Evolutionary conservation across 73 alveolate species (phyloP), one percentile per base, ranked within the genome.

Genomic region (Uronychia setigera): DNA sequence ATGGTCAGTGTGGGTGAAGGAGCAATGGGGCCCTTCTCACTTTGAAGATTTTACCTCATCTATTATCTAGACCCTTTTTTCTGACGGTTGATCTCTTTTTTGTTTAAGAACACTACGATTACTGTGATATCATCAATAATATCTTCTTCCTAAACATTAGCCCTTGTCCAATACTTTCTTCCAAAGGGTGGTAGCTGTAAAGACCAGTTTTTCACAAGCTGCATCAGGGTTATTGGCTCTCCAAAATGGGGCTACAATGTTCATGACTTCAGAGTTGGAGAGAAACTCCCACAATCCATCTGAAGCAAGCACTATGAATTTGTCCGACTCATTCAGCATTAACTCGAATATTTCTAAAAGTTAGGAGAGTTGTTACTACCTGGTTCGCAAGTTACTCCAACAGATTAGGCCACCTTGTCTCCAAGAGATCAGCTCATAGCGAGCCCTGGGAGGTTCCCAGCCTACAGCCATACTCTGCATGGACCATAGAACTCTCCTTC

Each of bases 351-450:
- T 78, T 57, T 58, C 57, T 29, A 29, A 25, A 30, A 74, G 5
- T 30, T 74, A 28, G 35, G 35, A 77, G 0, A 13, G 27, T 29
- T 58, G n/a, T n/a, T 74, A 9, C 5, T 30, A 74, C 32, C 87
- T 46, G 87, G 87, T 1, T 30, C 29, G 60, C 75, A 80, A 29
- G 34, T 60, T 0, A 88, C 94, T 58, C 94, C 94, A 30, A 77
- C 87, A 14, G 35, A 31, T 32, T 31, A 76, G 31, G 90, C 91
- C 46, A 88, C 31, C 31, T 85, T 76, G 79, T 88, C 94, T 60
- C 94, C 94, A 26, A 88, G 26, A 14, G 91, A 81, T 29, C 94
- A 27, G 57, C 87, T 67, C 94, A 88, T 88, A 0, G 94, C 94
- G 32, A 88, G 84, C 5, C 94, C 94, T 28, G 91, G 91, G 19